Percentiles rank a stretch among this genome's conserved stretches.
Evolutionary conservation across 2,329 filamentous ascomycete genomes (phyloP).

Genomic region (Colletotrichum lindemuthianum): DNA sequence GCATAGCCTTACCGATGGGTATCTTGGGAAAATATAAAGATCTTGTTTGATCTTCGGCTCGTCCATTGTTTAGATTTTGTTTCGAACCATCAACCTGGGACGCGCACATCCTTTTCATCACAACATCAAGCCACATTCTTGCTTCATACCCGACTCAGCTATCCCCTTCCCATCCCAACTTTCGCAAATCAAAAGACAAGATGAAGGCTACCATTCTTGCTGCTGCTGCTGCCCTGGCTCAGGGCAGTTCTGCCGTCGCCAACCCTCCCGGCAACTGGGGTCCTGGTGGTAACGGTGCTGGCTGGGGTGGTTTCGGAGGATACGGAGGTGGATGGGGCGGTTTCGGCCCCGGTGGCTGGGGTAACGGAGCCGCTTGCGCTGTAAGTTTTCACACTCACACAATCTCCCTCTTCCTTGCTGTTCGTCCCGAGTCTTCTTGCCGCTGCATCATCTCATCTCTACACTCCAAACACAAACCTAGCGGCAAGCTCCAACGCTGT

Average conservation of each 20-base stretch:
- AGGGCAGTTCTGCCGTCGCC: constrained; percentile 27
- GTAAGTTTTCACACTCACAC: constrained; percentile 1
- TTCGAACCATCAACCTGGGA: constrained; percentile 23
- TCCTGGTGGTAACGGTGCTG: constrained; percentile 14
- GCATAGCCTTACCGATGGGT: constrained; percentile 13
- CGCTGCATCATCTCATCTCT: constrained; percentile 7
- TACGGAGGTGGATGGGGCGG: constrained; percentile 23
- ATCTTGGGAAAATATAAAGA: constrained; percentile 19
- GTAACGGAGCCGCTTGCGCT: constrained; percentile 25
- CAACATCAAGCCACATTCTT: constrained; percentile 14
- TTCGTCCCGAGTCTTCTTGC: no score
- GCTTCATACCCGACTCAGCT: neutral
- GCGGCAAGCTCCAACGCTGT: neutral
- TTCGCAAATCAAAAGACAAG: neutral
- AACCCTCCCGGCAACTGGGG: constrained; percentile 31
- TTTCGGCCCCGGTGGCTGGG: constrained; percentile 25
- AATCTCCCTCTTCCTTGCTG: neutral
- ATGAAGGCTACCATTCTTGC: constrained; percentile 33
- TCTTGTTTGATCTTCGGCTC: constrained; percentile 22
- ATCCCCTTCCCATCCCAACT: no score
- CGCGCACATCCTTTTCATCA: constrained; percentile 23
- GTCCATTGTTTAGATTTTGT: constrained; percentile 7
- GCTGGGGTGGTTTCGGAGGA: constrained; percentile 24
- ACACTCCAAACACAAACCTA: neutral
- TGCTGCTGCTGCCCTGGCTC: constrained; percentile 24